Evolutionary conservation across 2,329 filamentous ascomycete genomes (phyloP).

Genomic region (Talaromyces albobiverticillius): DNA sequence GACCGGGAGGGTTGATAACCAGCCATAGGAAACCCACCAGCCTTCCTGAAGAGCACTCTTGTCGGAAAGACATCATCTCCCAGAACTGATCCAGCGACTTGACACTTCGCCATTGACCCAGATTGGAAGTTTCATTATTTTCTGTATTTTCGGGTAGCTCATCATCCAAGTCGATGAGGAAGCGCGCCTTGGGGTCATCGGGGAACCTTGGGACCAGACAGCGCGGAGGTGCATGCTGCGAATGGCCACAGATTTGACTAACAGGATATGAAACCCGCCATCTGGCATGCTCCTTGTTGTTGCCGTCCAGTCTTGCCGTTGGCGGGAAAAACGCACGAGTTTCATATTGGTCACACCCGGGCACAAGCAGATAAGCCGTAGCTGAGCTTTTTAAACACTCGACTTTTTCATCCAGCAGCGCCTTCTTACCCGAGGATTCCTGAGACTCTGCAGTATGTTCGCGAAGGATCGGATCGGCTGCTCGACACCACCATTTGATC

Average conservation of each 20-base stretch:
- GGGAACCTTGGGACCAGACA: slow-evolving; percentile 88
- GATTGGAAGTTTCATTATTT: slow-evolving; percentile 28
- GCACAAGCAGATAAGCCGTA: slow-evolving; percentile 82
- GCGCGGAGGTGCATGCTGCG: slow-evolving; percentile 65
- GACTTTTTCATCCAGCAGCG: slow-evolving; percentile 23
- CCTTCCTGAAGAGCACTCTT: slow-evolving; percentile 90
- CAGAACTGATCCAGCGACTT: slow-evolving; percentile 87
- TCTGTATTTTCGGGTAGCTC: slow-evolving; percentile 57
- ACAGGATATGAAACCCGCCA: slow-evolving; percentile 67
- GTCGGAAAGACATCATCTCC: slow-evolving; percentile 96
- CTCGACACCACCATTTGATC: slow-evolving; percentile 93
- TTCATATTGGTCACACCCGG: slow-evolving; percentile 79
- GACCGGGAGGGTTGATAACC: slow-evolving; percentile 65
- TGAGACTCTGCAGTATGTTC: slow-evolving; percentile 42
- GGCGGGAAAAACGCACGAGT: slow-evolving; percentile 74
- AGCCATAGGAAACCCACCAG: slow-evolving; percentile 95
- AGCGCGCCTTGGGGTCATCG: slow-evolving; percentile 91
- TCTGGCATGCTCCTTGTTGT: slow-evolving; percentile 27
- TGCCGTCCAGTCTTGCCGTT: slow-evolving; percentile 38
- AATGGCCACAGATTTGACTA: slow-evolving; percentile 67
- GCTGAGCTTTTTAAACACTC: slow-evolving; percentile 40
- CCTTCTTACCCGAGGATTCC: slow-evolving; percentile 25
- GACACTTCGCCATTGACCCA: slow-evolving; percentile 78
- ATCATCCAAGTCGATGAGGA: slow-evolving; percentile 83
- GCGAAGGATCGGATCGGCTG: slow-evolving; percentile 71